A percentile compares a stretch with the other conserved stretches of the same genome.
These are phyloP conservation scores for Apiotrichum laibachii DNA, from an alignment of 1,284 basidiomycete species.

Conservation along the genomic window DNA sequence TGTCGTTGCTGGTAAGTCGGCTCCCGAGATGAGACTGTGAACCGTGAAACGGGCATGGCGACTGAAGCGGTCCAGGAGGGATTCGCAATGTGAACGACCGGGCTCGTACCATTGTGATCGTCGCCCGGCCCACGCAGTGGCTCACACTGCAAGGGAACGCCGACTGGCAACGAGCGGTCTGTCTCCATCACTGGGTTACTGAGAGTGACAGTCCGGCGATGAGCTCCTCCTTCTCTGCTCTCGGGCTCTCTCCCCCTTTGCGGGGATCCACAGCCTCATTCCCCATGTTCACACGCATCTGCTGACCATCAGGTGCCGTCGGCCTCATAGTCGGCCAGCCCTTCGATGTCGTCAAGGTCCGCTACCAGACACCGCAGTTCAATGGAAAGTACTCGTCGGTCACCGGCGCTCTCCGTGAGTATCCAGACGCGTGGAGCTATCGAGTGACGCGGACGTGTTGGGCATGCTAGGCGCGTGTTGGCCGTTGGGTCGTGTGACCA, in stretches of 20 bases:
- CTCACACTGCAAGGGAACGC: no score
- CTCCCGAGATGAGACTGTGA: background rate
- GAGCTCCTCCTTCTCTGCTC: no score
- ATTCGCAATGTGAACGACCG: background rate
- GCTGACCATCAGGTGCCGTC: conserved; percentile 40
- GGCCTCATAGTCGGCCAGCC: conserved; percentile 52
- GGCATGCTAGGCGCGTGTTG: conserved; percentile 13
- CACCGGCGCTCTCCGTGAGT: conserved; percentile 45
- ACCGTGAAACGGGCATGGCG: background rate
- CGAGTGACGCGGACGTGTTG: background rate
- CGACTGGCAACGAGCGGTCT: no score
- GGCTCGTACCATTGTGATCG: no score
- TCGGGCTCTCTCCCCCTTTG: no score
- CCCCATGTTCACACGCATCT: background rate
- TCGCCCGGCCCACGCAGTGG: no score
- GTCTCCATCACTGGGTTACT: no score
- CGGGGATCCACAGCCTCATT: no score
- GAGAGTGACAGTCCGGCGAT: no score
- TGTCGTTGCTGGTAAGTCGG: conserved; percentile 42
- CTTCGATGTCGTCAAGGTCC: conserved; percentile 51
- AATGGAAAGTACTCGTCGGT: conserved; percentile 42
- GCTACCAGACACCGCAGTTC: conserved; percentile 49
- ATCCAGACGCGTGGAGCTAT: background rate
- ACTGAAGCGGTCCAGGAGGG: background rate
- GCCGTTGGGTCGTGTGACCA: no score